These are phyloP conservation scores for Lactuca saligna DNA, from an alignment of 129 eudicot genomes.

Conservation along the genomic window DNA sequence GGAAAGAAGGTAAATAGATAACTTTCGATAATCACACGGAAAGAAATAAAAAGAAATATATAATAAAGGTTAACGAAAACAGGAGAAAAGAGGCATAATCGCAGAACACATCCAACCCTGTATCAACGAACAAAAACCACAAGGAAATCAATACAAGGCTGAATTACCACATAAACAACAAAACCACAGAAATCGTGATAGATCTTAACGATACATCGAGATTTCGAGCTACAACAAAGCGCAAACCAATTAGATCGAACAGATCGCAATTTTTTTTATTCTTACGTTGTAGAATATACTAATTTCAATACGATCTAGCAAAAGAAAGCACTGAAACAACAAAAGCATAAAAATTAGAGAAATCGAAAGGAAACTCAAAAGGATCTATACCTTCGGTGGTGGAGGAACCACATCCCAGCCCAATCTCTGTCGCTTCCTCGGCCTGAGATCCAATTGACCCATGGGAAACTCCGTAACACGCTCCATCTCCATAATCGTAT, in stretches of 20 bases:
- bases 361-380: neutral
- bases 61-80: no score
- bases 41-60: no score
- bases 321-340: slow-evolving; percentile 8
- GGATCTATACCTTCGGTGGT: slow-evolving; percentile 55
- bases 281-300: slow-evolving; percentile 25
- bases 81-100: no score
- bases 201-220: neutral
- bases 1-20: neutral
- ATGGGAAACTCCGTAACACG: slow-evolving; percentile 85
- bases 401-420: slow-evolving; percentile 92
- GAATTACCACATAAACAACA: neutral
- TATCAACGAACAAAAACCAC: neutral
- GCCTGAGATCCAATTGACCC: slow-evolving; percentile 67
- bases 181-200: neutral
- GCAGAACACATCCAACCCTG: no score
- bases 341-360: neutral
- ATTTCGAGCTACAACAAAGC: neutral
- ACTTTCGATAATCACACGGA: no score
- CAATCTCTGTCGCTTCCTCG: slow-evolving; percentile 74
- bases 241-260: neutral
- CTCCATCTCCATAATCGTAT: slow-evolving; percentile 71
- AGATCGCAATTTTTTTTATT: neutral
- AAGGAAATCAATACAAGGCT: neutral
- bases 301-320: slow-evolving; percentile 39